Evolutionary conservation across 768 basidiomycete genomes (phyloP), one percentile per base, ranked within the genome.

Genomic region (Trametes coccinea): DNA sequence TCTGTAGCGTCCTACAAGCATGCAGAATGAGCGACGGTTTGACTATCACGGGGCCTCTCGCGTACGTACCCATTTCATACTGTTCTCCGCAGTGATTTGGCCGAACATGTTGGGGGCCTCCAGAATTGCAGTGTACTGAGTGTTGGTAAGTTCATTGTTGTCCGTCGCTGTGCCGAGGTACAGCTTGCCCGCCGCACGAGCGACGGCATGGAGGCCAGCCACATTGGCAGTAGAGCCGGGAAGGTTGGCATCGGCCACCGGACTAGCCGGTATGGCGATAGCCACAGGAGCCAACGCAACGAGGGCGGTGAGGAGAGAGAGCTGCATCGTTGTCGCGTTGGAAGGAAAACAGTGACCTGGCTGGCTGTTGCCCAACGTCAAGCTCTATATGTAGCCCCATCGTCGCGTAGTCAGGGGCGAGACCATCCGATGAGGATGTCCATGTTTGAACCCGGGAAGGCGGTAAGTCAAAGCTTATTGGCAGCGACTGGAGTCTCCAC

Each of bases 151-250:
- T 69, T 82, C 80, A 2, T 72, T 69, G 67, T 79, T 80, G 69
- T 80, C 79, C 3, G 80, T 80, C 40, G 81, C 80, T 34, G 78
- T 72, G 46, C 81, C 80, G 50, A 81, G 79, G 72, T 82, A 82
- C 13, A 74, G 62, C 68, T 80, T 80, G 2, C 77, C 76, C 4
- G 76, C 72, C 10, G 73, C 67, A 61, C 69, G 74, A 9, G 80
- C 78, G 8, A 74, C 70, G 7, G 67, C 67, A 66, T 80, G 72
- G 10, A 80, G 63, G 22, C 64, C 64, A 4, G 60, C 52, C 22
- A 64, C 63, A 39, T 60, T 60, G 3, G 63, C 43, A 1, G 63
- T 64, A 9, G 63, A 51, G 4, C 48, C 54, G 14, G 64, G 64
- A 8, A 61, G 53, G 27, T 30, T 56, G 5, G 63, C 63, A 17